phyloP scores from a whole-genome alignment of 495 filamentous ascomycete species.

The Tuber indicum region DNA sequence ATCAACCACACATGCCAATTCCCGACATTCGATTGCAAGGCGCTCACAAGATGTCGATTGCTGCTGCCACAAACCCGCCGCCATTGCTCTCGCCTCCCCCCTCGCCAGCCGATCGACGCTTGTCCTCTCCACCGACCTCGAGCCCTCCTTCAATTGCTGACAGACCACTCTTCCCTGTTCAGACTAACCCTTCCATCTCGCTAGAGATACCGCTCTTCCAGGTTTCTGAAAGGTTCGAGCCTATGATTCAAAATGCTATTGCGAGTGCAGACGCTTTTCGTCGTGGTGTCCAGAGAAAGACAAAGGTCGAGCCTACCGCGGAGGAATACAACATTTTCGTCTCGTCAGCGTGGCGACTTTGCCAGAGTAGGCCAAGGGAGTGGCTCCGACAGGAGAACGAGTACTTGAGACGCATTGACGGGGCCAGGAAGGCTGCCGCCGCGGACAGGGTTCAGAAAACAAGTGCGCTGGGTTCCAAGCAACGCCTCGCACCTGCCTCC shows the following conservation, averaged over 20 bases:
- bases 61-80: conserved; percentile 37
- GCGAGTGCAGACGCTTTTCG: conserved; percentile 11
- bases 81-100: conserved; percentile 39
- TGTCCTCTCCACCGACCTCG: conserved; percentile 29
- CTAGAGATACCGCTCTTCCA: conserved; percentile 40
- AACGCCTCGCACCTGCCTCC: conserved; percentile 29
- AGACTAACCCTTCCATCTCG: conserved; percentile 33
- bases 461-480: conserved; percentile 23
- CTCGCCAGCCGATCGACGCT: conserved; percentile 33
- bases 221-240: conserved; percentile 38
- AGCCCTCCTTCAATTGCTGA: conserved; percentile 27
- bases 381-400: conserved; percentile 38
- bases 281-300: conserved; percentile 13
- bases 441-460: conserved; percentile 34
- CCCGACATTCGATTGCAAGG: conserved; percentile 34
- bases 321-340: conserved; percentile 41
- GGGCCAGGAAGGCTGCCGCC: conserved; percentile 16
- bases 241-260: conserved; percentile 36
- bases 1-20: conserved; percentile 29
- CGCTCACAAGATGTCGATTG: conserved; percentile 42
- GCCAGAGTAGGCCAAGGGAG: conserved; percentile 35
- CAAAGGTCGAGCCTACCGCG: conserved; percentile 30
- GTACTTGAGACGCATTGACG: conserved; percentile 34
- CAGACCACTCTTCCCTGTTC: conserved; percentile 26
- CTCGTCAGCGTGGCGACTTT: conserved; percentile 39